Base-by-base conservation (phyloP, 352 stramenopile genomes). In the Globisporangium radiosum region DNA sequence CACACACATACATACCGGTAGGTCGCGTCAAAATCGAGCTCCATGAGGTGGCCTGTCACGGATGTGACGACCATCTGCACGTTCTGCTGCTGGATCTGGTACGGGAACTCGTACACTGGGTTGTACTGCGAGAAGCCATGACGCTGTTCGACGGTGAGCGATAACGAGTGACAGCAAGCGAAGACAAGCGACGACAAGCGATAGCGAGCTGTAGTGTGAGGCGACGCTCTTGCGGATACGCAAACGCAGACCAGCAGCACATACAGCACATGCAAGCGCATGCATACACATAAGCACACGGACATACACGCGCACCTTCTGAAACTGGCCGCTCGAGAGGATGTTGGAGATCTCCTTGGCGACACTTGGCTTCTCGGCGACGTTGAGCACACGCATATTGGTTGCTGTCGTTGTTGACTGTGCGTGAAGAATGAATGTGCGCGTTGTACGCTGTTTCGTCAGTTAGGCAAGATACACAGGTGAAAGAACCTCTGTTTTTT, bases 351-450 rank as follows among this genome's bases (percentile, higher is more conserved):
- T 91, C 54, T 98, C 92, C 69, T 98, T 98, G 48, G 98, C 98
- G 57, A 99, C 97, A 14, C 90, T 98, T 49, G 97, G 97, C 81
- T 99, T 99, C 87, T 99, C 98, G 45, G 98, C 97, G 52, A 99
- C 97, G 72, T 99, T 99, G 15, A 99, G 85, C 65, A 93, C 86
- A 1, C 45, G 15, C 45, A 25, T 36, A 13, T 19, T n/a, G 9
- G 45, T 49, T 50, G 45, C 25, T 50, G 45, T 9, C 25, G 15
- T 50, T 37, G 5, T 4, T 10, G 43, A 7, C 6, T 33, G 25
- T 33, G 25, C 2, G 25, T 33, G 25, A 33, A 33, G 25, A 33
- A 33, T 33, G 25, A 33, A 33, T 33, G 25, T 33, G 25, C 25
- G 25, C 25, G 25, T 33, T 33, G 25, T 3, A 2, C 25, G 3